Base-by-base conservation (phyloP, 2,329 filamentous ascomycete species). In the Diplodia scrobiculata region DNA sequence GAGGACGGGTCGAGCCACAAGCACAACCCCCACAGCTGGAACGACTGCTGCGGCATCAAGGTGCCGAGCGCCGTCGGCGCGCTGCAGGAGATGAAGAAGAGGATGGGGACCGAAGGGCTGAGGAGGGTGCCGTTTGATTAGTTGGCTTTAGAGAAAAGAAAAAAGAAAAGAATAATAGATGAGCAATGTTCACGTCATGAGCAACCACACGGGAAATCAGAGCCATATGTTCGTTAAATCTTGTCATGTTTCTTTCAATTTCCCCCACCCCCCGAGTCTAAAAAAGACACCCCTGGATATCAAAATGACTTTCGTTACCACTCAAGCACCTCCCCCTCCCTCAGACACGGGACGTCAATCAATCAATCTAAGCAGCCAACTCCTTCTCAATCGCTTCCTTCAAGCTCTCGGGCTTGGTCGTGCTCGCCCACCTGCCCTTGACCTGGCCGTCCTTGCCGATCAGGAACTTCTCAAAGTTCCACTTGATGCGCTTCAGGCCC, bases 381-480 rank as follows among this genome's bases (percentile, higher is more conserved):
- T 92, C 91, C 72, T 90, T 87, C 73, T 92, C 77, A 71, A 97
- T 93, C 3, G 84, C 80, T 69, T 84, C 83, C 86, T 94, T 90
- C 72, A 99, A 80, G 47, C 80, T 79, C 81, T 94, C 91, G 0
- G 95, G 95, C 84, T 93, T 95, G 68, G 90, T 92, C 19, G 87
- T 90, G 78, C 91, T 94, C 38, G 91, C 91, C 92, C 92, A 99
- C 70, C 95, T 84, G 32, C 85, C 85, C 80, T 91, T 90, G 72
- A 98, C 92, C 80, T 89, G 85, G 29, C 95, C 95, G 78, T 98
- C 92, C 68, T 87, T 86, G 68, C 89, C 90, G 70, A 99, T 83
- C 69, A 99, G 82, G 81, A 97, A 99, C 86, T 99, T 99, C 80
- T 99, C 95, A 83, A 98, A 99, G 82, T 99, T 99, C 95, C 95